These are phyloP conservation scores for Scytalidium sp. DNA, from an alignment of 2,329 filamentous ascomycete genomes.

Conservation along the genomic window DNA sequence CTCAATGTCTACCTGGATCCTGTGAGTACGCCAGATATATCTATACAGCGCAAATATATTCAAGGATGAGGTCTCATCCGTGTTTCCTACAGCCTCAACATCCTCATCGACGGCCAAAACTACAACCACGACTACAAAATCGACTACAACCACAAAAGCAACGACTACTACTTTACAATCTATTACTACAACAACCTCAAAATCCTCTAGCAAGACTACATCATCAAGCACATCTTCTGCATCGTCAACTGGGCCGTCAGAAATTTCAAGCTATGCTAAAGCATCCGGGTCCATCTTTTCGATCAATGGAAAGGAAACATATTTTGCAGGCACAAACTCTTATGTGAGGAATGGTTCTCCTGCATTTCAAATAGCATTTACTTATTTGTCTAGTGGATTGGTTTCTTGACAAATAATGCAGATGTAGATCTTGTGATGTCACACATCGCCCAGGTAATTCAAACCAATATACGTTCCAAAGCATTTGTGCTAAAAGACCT, in stretches of 20 bases:
- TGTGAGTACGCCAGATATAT: not conserved
- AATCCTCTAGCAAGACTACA: not conserved
- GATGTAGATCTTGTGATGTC: slow-evolving; percentile 52
- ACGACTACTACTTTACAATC: no score
- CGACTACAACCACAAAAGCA: no score
- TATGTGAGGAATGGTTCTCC: slow-evolving; percentile 29
- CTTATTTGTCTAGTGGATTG: slow-evolving; percentile 37
- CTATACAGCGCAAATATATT: not conserved
- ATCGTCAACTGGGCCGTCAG: slow-evolving; percentile 6
- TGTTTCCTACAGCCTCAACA: not conserved
- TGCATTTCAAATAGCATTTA: not conserved
- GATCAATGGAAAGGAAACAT: slow-evolving; percentile 42
- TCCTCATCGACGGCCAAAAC: not conserved
- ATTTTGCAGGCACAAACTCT: slow-evolving; percentile 52
- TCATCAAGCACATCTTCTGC: slow-evolving; percentile 1
- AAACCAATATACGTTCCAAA: not conserved
- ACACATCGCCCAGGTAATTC: slow-evolving; percentile 36
- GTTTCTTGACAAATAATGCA: slow-evolving; percentile 47
- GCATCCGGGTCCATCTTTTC: slow-evolving; percentile 30
- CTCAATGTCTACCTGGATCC: slow-evolving; percentile 13
- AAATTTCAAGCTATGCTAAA: slow-evolving; percentile 17
- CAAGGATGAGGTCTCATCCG: no score
- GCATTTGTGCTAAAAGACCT: not conserved
- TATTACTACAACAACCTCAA: not conserved
- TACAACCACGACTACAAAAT: not conserved